Evolutionary conservation across 805 yeast genomes (phyloP), one percentile per base, ranked within the genome.

Genomic region (Candida suzukii): DNA sequence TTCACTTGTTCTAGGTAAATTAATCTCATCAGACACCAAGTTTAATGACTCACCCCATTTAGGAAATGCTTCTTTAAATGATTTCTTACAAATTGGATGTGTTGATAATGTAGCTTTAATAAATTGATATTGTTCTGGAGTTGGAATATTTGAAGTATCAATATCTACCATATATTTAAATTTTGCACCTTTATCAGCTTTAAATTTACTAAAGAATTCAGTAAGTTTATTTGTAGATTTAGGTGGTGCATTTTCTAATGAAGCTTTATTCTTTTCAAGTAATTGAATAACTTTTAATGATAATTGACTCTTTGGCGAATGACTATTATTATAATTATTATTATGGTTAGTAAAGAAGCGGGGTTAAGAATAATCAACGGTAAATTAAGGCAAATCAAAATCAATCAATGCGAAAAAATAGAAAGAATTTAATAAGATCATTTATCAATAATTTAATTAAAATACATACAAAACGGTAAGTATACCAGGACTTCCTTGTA

Each of bases 401-500:
- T n/a, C n/a, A n/a, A n/a, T n/a, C n/a, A n/a, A n/a, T n/a, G n/a
- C n/a, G n/a, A n/a, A n/a, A n/a, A n/a, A n/a, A n/a, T n/a, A n/a
- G n/a, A n/a, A n/a, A 22, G 17, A 27, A 28, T 11, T 21, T 40
- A 49, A 46, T 47, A 48, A 49, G 43, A 39, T 7, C 22, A 2
- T 11, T 16, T 10, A 13, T 25, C 13, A 25, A 13, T 25, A 25
- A 25, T 10, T 25, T 10, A 24, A 24, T 24, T 4, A 10, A 4
- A 22, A 17, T 21, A 58, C 60, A 38, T 53, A 53, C 57, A 71
- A 75, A 29, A 75, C 42, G 4, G 79, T 66, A 39, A 74, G 65
- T 2, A 66, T 62, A 17, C 78, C 68, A 2, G 76, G 71, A 18
- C 64, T 60, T 14, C 49, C 45, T 47, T 73, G 78, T 10, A 73